Evolutionary conservation across 2,329 filamentous ascomycete species (phyloP).

Genomic region (Aspergillus ochraceus): DNA sequence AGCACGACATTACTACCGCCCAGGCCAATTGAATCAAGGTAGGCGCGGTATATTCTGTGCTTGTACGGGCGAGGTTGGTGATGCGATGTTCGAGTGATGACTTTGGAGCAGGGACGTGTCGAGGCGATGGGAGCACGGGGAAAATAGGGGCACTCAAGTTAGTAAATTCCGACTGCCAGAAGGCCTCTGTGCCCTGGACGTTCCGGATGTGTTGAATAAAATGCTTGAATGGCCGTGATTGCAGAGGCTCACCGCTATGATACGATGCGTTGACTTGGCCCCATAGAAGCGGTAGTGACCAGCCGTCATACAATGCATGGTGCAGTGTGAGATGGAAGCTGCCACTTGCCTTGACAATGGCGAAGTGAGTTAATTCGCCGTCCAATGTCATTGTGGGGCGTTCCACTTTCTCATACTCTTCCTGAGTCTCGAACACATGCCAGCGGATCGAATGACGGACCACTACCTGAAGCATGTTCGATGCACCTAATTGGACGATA

Average conservation of each 20-base stretch:
- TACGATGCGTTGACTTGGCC: constrained; percentile 21
- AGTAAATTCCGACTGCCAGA: too few relatives aligned
- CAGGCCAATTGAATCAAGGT: constrained; percentile 4
- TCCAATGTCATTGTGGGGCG: background rate
- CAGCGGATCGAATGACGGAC: background rate
- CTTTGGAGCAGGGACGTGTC: background rate
- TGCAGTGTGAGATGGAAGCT: constrained; percentile 35
- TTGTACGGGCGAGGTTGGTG: background rate
- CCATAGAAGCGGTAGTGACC: constrained; percentile 28
- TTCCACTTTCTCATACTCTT: background rate
- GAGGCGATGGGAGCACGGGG: too few relatives aligned
- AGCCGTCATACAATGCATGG: constrained; percentile 50
- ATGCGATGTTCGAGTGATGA: background rate
- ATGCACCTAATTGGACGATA: background rate
- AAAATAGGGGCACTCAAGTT: too few relatives aligned
- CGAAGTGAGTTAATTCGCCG: background rate
- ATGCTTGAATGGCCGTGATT: constrained; percentile 53
- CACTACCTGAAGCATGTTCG: background rate
- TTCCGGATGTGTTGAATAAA: constrained; percentile 42
- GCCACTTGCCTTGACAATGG: background rate
- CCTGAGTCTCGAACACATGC: too few relatives aligned
- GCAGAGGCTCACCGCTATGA: constrained; percentile 23
- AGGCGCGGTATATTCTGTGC: background rate
- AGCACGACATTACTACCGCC: constrained; percentile 1
- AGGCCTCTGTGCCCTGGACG: too few relatives aligned